Evolutionary conservation across 345 rosid genomes (phyloP), one percentile per base, ranked within the genome.

Genomic region (Noccaea caerulescens): DNA sequence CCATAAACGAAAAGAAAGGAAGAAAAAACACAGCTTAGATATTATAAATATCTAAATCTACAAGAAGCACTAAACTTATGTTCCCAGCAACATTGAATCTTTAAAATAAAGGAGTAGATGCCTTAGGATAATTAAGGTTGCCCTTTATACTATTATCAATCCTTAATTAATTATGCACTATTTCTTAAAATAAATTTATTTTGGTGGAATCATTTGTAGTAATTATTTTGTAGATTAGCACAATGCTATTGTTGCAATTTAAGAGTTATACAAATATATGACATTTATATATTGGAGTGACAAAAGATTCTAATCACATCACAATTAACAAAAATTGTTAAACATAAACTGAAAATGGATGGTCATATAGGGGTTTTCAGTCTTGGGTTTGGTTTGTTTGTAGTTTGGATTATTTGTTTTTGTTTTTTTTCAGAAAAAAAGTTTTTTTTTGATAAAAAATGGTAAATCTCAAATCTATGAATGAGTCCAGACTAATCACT

Each of bases 91-190:
- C 18, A 76, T 55, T 76, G 66, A 63, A 76, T 76, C 71, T 63
- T 63, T 39, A 62, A 63, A 69, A 69, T 41, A 61, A 37, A 63
- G 61, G 54, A 49, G 61, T 47, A 63, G 79, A 69, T 63, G 79
- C 79, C 66, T 56, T 63, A 10, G 71, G 71, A 69, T 63, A 63
- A 69, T 76, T 76, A 76, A 76, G 75, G 71, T 76, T 69, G 13
- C 33, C 60, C 55, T 63, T 69, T 76, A 62, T 45, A 69, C 69
- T 75, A 68, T 39, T 25, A 56, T 43, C 9, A 50, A 36, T 25
- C 16, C 41, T 52, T 45, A 51, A 61, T 54, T 41, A 45, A 54
- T 32, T 62, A 75, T 27, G 45, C 36, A 72, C 45, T 27, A 23
- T 72, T 54, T 36, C 25, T 46, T 63, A 1, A 13, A 55, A 20